Evolutionary conservation across 2,329 filamentous ascomycete species (phyloP), one percentile per base, ranked within the genome.

Genomic region (Neopestalotiopsis sp.): DNA sequence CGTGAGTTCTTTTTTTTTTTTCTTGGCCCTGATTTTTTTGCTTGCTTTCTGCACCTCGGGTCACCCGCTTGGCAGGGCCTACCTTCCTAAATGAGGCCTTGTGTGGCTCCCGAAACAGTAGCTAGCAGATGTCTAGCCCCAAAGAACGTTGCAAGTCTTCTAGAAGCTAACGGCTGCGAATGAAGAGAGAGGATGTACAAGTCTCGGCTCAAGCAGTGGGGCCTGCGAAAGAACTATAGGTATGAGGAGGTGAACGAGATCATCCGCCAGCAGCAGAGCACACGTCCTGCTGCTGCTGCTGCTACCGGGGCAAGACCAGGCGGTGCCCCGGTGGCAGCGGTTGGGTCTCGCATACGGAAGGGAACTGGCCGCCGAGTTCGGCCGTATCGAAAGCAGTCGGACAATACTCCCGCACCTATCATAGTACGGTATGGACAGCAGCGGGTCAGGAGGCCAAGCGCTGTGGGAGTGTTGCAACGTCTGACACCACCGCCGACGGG

Each of bases 141-240:
- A 62, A 30, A 59, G 24, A 34, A 34, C 30, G 10, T 59, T 34
- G 57, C 24, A 62, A 62, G 30, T 53, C 59, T 34, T 58, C 49
- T 61, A 24, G 28, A 59, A 67, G 30, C 56, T 28, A 34, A 24
- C 32, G 24, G 28, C 20, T 38, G 20, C 14, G 20, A 42, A 32
- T 17, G 12, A 67, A 67, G 66, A 20, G 59, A 62, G 58, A 49
- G 59, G 20, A 67, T 67, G 66, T 67, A 67, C 56, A 67, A 67
- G 53, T 63, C 59, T 20, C 66, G 66, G 28, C 57, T 67, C 13
- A 62, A 62, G 59, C 57, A 67, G 61, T 67, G 66, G 66, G 66
- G 66, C 34, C 59, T 67, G 7, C 66, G 66, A n/a, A 67, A 67
- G 28, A 67, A 67, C 42, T 67, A 62, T 42, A 61, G 59, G 49